Evolutionary conservation across 768 basidiomycete genomes (phyloP), one percentile per base, ranked within the genome.

Genomic region (Auriculariales sp.): DNA sequence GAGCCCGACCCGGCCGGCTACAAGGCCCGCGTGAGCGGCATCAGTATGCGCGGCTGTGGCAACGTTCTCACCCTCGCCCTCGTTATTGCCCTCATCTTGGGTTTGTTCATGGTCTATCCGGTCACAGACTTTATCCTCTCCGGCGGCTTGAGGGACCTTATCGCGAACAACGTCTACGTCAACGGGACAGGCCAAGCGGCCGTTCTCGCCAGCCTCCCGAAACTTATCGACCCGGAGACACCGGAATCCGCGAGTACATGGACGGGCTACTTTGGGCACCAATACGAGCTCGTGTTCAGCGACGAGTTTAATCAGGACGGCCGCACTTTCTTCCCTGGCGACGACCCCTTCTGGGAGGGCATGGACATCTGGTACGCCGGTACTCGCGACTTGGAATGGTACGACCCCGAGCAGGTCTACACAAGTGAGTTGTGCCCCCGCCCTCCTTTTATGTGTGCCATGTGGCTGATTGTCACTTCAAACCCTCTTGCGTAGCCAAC

Each of bases 271-370:
- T 87, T 92, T 62, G 81, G 83, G 3, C 48, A 77, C 32, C 58
- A 70, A 0, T 91, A 89, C 59, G 69, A 77, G 28, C 68, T 82
- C 47, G 78, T 87, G 15, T 91, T 87, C 63, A 81, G 78, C 1
- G 87, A 91, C 59, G 88, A 90, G 67, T 91, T 91, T 62, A 77
- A 89, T 52, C 61, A 59, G 22, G 82, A 83, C 2, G 86, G 84
- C 0, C 67, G 83, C 10, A 69, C 76, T 5, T 85, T 85, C 59
- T 80, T 78, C 62, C 72, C 78, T 61, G 82, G 78, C 35, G 78
- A 81, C 60, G 80, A 81, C 53, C 76, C 78, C 0, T 80, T 63
- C 61, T 83, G 81, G 81, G 82, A 84, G 63, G 82, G 79, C 0
- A 78, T 69, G 9, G 74, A 82, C 55, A 57, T 82, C 3, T 85